Conservation (phyloP, 208 protist genomes). For the Trypanosomatidae sp. region DNA sequence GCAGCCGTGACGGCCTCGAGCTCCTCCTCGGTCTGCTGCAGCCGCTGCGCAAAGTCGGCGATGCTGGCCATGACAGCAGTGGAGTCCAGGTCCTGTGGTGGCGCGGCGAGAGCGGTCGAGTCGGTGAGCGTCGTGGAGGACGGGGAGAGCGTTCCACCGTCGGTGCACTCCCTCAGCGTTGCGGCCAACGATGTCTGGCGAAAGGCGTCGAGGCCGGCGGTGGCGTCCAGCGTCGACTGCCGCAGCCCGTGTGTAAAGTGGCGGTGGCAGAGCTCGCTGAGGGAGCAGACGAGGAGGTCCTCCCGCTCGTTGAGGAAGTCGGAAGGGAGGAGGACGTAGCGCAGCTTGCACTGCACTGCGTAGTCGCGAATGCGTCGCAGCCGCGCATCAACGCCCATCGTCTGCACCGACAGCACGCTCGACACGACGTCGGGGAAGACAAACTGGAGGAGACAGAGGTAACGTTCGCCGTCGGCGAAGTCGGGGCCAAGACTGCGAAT, state of each 20-base stretch:
- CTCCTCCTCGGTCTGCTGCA: constrained; percentile 4
- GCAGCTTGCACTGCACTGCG: constrained; percentile 36
- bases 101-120: neutral
- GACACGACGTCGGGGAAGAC: constrained; percentile 48
- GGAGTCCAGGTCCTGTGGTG: constrained; percentile 14
- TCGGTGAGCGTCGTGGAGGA: no score
- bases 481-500: constrained; percentile 56
- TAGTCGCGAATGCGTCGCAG: constrained; percentile 51
- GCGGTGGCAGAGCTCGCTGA: constrained; percentile 49
- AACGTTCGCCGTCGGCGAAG: constrained; percentile 70
- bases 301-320: constrained; percentile 70
- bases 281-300: constrained; percentile 62
- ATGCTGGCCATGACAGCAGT: neutral
- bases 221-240: neutral
- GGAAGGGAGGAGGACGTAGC: constrained; percentile 38
- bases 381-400: constrained; percentile 40
- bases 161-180: constrained; percentile 3
- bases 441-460: constrained; percentile 45
- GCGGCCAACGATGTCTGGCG: constrained; percentile 5
- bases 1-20: neutral
- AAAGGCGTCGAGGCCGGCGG: constrained; percentile 12
- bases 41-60: constrained; percentile 5
- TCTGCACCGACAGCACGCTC: constrained; percentile 16
- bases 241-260: constrained; percentile 17
- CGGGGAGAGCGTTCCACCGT: no score